Conservation (phyloP, 306 rosid genomes). For the Dalbergia cochinchinensis region DNA sequence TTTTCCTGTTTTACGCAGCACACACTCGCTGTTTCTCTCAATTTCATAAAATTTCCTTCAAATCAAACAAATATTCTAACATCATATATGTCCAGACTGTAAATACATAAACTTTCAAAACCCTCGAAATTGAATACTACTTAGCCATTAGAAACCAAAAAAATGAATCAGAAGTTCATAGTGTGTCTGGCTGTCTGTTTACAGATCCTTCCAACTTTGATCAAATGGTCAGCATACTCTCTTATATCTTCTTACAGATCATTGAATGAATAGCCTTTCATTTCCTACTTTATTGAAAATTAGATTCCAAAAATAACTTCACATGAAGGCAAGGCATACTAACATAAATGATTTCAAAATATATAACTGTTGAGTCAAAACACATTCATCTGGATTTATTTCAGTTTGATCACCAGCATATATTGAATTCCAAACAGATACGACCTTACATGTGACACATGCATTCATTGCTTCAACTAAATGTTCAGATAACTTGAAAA, state of each 20-base stretch:
- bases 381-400: background rate
- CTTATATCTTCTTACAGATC: slow-evolving; percentile 4
- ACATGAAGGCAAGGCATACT: slow-evolving; percentile 4
- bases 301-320: slow-evolving; percentile 16
- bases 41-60: too few relatives aligned
- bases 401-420: slow-evolving; percentile 7
- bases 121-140: background rate
- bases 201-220: background rate
- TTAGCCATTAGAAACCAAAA: background rate
- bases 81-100: background rate
- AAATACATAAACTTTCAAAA: background rate
- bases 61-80: too few relatives aligned
- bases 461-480: slow-evolving; percentile 21
- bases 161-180: background rate
- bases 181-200: background rate
- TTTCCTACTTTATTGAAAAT: slow-evolving; percentile 28
- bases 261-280: slow-evolving; percentile 3
- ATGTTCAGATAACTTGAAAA: background rate
- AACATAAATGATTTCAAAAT: slow-evolving; percentile 5
- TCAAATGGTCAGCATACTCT: background rate
- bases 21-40: too few relatives aligned
- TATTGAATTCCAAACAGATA: background rate
- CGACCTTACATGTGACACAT: background rate
- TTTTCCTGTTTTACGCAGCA: too few relatives aligned
- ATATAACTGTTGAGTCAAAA: background rate